Base-by-base conservation (phyloP, 495 filamentous ascomycete species). In the Aspergillus egyptiacus region DNA sequence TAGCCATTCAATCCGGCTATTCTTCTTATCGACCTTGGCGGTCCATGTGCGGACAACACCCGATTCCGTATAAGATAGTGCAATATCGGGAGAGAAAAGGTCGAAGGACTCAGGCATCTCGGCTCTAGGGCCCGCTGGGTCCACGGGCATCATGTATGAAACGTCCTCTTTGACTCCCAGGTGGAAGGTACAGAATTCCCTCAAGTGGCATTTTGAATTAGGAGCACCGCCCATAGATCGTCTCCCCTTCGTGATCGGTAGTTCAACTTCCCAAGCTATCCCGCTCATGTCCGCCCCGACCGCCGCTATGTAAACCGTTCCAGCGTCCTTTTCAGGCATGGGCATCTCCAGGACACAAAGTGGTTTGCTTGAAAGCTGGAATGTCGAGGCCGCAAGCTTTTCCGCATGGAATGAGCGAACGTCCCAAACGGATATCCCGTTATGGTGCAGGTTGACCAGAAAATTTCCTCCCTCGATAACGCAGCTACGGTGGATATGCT, bases 1-100 rank as follows among this genome's bases (percentile, higher is more conserved):
- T 9, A 96, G 77, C 91, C 91, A 97, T 14, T 91, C 82, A 5
- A 91, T 74, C 39, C 70, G 75, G 7, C 62, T 48, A 14, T 69
- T 65, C 37, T 69, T 65, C 10, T 67, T 66, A 53, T 87, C 76
- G 30, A 95, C 77, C 48, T 84, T 79, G 7, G 89, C 89, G 8
- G 90, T 86, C 90, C 91, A 96, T 25, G 91, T 91, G 39, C 81
- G 79, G 28, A 97, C 72, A 17, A 83, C 66, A 5, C 91, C 91
- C 18, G 73, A 80, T 11, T 80, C 69, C 0, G 86, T 91, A 59
- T 93, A 94, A 2, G 91, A 91, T 20, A 95, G 82, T 8, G 87
- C 89, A 38, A 95, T 84, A 55, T 96, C 90, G 23, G 84, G 81
- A 10, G 89, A 87, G 61, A 96, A 96, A 0, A 85, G 79, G 59